Base-by-base conservation (phyloP, 1,284 basidiomycete genomes). In the Fistulinella cinereoalba region DNA sequence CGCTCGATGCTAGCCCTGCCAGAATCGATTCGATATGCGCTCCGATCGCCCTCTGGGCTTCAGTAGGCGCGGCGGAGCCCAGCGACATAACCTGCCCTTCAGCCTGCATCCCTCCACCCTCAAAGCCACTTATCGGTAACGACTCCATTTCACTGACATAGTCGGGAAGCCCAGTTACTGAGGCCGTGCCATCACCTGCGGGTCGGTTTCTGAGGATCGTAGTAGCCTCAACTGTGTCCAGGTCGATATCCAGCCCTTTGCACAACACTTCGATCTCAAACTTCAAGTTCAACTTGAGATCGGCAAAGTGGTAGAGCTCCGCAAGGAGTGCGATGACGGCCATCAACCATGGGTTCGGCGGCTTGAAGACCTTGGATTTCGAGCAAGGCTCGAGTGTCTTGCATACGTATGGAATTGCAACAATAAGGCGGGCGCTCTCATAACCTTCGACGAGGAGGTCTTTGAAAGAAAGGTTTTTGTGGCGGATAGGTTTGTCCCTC, bases 231-330 rank as follows among this genome's bases (percentile, higher is more conserved):
- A 99, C 76, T 11, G 85, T 71, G 64, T 91, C 91, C 37, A 99
- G 79, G 61, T 96, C 87, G 54, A 99, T 81, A 27, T 89, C 85
- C 27, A 99, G 81, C 36, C 83, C 83, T 68, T 94, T 96, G 78
- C 96, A 99, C 9, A 99, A 74, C 25, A 98, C 88, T 70, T 99
- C 97, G 54, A 99, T 99, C 71, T 99, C 97, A 62, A 99, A 99
- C 69, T 98, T 99, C 66, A 96, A 79, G 66, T 98, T 97, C 50
- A 99, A 77, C 71, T 97, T 97, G 52, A 99, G 79, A 60, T 99
- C 95, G 4, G 94, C 96, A 58, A 87, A 97, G 64, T 96, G 92
- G 69, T 99, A 99, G 18, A 99, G 79, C 69, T 99, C 97, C 33
- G 87, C 92, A 41, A 99, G 81, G 22, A 99, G 77, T 53, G 88